Conservation (phyloP, 1,284 basidiomycete genomes). For the Leccinum holopus region DNA sequence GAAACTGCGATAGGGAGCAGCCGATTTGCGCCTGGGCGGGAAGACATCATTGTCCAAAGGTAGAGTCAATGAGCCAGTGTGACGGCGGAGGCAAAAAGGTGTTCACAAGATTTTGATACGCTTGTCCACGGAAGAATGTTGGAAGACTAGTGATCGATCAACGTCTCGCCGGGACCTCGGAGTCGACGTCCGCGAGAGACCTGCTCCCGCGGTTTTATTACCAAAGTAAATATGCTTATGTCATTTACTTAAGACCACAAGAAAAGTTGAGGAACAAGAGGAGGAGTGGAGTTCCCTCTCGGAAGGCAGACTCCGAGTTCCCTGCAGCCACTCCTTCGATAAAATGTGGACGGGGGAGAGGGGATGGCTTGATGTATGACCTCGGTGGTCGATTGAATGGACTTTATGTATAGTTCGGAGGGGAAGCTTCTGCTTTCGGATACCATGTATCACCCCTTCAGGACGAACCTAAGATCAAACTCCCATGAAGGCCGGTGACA, state of each 20-base stretch:
- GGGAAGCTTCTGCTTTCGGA: slow-evolving; percentile 2
- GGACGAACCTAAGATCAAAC: slow-evolving; percentile 1
- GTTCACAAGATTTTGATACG: background rate
- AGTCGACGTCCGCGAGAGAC: too few species aligned
- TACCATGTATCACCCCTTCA: background rate
- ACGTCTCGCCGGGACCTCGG: background rate
- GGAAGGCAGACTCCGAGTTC: background rate
- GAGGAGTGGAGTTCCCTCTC: background rate
- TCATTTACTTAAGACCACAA: too few species aligned
- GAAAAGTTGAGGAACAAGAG: background rate
- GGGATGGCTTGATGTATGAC: background rate
- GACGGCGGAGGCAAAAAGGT: background rate
- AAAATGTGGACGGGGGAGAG: background rate
- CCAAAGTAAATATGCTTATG: too few species aligned
- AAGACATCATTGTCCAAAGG: background rate
- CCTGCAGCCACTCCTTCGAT: background rate
- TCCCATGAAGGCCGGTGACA: background rate
- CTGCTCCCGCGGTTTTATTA: too few species aligned
- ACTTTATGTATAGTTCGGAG: slow-evolving; percentile 21
- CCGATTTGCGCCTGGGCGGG: background rate
- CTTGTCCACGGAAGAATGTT: too few species aligned
- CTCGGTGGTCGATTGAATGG: background rate
- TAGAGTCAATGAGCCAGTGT: background rate
- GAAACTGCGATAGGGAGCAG: background rate
- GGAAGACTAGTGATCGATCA: background rate